phyloP scores from a whole-genome alignment of 2,329 filamentous ascomycete genomes.

The Aspergillus sp. region DNA sequence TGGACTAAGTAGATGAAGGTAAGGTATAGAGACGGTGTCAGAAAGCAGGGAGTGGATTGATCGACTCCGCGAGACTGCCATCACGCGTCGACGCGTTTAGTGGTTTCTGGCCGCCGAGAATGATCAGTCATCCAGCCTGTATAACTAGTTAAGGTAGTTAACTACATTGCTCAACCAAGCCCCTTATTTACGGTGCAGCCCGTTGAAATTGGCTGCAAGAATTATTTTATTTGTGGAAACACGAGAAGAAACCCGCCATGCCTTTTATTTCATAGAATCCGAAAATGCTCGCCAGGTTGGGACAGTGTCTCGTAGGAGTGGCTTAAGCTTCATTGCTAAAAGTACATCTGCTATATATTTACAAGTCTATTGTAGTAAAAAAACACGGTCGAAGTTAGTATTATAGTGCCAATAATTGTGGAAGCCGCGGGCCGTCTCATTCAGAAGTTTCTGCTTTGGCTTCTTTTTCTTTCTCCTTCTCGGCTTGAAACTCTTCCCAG shows the following conservation, averaged over 20 bases:
- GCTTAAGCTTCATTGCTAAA: constrained; percentile 8
- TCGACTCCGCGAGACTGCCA: constrained; percentile 22
- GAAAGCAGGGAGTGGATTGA: constrained; percentile 14
- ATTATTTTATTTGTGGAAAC: neutral
- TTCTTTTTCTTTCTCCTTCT: neutral
- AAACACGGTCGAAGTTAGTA: neutral
- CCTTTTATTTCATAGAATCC: neutral
- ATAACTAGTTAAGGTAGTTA: neutral
- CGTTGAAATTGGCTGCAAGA: neutral
- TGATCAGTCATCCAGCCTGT: constrained; percentile 4
- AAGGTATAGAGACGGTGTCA: neutral
- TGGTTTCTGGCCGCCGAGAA: constrained; percentile 19
- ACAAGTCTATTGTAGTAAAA: constrained; percentile 17
- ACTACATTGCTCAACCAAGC: neutral
- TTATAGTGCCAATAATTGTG: neutral
- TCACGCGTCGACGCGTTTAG: constrained; percentile 43
- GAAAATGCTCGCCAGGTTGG: neutral
- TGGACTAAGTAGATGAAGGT: neutral
- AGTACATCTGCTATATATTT: constrained; percentile 13
- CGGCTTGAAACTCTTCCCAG: constrained; percentile 43
- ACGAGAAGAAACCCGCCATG: neutral
- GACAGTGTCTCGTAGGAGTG: neutral
- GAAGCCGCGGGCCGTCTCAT: neutral
- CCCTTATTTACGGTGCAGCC: neutral
- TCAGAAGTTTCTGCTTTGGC: neutral